Evolutionary conservation across 1,284 basidiomycete species (phyloP).

Genomic region (Apiotrichum domesticum): DNA sequence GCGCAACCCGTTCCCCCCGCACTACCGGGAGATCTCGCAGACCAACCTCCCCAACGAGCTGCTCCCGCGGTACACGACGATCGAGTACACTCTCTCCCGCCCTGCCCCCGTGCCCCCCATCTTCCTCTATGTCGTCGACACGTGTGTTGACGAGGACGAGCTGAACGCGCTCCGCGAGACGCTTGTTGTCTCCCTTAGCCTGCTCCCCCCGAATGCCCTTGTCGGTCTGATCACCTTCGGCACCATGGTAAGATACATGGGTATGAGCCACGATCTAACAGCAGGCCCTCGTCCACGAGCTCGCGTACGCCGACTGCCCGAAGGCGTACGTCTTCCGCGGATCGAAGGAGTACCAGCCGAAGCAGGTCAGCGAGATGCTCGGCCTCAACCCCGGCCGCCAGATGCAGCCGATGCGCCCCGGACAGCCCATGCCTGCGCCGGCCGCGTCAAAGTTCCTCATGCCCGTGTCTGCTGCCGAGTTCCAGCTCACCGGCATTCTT

Average conservation of each 20-base stretch:
- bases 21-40: slow-evolving; percentile 98
- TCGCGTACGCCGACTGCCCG: slow-evolving; percentile 91
- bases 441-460: slow-evolving; percentile 90
- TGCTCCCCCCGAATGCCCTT: slow-evolving; percentile 87
- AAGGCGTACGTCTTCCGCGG: slow-evolving; percentile 99
- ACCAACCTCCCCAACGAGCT: slow-evolving; percentile 95
- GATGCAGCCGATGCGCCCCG: slow-evolving; percentile 56
- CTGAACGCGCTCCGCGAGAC: slow-evolving; percentile 90
- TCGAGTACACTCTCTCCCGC: slow-evolving; percentile 93
- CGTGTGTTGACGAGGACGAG: slow-evolving; percentile 93
- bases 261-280: slow-evolving; percentile 15
- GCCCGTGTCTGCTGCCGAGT: slow-evolving; percentile 89
- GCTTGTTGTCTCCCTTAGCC: slow-evolving; percentile 82
- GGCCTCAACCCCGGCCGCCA: slow-evolving; percentile 60
- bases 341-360: slow-evolving; percentile 94
- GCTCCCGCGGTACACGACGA: slow-evolving; percentile 96
- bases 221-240: slow-evolving; percentile 95
- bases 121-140: slow-evolving; percentile 96
- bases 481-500: slow-evolving; percentile 90
- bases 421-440: slow-evolving; percentile 69
- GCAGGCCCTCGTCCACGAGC: slow-evolving; percentile 96
- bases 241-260: slow-evolving; percentile 66
- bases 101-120: slow-evolving; percentile 88
- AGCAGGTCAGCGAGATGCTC: slow-evolving; percentile 98
- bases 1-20: slow-evolving; percentile 93